Percentiles rank a stretch among this genome's conserved stretches.
phyloP scores from a whole-genome alignment of 805 yeast species.

The Kockiozyma suomiensis region DNA sequence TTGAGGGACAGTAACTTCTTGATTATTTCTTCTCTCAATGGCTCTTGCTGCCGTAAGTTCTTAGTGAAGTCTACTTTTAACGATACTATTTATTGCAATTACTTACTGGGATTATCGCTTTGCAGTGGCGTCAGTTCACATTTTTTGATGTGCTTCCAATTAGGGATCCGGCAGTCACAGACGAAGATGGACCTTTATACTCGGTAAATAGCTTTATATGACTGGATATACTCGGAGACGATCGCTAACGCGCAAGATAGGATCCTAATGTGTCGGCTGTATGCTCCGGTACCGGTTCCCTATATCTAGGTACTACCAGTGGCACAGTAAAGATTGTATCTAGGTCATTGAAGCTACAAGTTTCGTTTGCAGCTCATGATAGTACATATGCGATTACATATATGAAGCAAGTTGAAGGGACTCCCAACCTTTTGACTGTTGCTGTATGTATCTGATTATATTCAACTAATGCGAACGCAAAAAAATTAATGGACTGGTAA shows the following conservation, averaged over 20 bases:
- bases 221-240: slow-evolving; percentile 64
- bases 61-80: too few species aligned
- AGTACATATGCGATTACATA: slow-evolving; percentile 64
- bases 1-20: background rate
- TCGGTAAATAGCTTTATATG: too few species aligned
- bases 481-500: background rate
- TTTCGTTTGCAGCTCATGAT: slow-evolving; percentile 66
- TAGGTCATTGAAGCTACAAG: slow-evolving; percentile 50
- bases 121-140: slow-evolving; percentile 77
- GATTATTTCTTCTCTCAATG: background rate
- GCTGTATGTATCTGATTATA: slow-evolving; percentile 40
- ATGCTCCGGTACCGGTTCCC: slow-evolving; percentile 55
- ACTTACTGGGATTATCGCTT: background rate
- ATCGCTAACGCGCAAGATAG: slow-evolving; percentile 13
- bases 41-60: slow-evolving; percentile 17
- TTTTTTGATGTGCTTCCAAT: slow-evolving; percentile 84
- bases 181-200: slow-evolving; percentile 61
- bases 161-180: slow-evolving; percentile 72
- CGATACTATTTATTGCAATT: background rate
- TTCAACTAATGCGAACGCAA: background rate
- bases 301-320: slow-evolving; percentile 62
- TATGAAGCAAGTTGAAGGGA: slow-evolving; percentile 52
- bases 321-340: slow-evolving; percentile 61
- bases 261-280: slow-evolving; percentile 72
- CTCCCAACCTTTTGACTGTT: slow-evolving; percentile 64